phyloP scores from a whole-genome alignment of 225 moss, liverwort and hornwort species.

The Bryum argenteum region DNA sequence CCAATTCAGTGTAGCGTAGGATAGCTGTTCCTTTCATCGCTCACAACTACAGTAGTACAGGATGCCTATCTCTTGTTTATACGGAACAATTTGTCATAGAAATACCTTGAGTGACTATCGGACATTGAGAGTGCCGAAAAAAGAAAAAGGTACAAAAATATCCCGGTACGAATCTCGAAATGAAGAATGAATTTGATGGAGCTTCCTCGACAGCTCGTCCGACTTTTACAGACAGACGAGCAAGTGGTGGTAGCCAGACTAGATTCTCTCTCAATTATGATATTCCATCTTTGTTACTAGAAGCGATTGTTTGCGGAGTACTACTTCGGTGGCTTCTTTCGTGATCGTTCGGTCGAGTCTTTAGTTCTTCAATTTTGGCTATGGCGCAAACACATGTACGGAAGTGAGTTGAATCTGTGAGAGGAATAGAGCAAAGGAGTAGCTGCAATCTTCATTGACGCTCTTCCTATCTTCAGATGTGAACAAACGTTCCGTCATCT shows the following conservation, averaged over 20 bases:
- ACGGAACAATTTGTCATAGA: too few species aligned
- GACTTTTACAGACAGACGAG: background rate
- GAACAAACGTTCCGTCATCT: background rate
- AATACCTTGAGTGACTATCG: too few species aligned
- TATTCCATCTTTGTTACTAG: background rate
- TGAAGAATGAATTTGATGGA: background rate
- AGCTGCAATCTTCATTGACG: background rate
- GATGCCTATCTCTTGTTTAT: too few species aligned
- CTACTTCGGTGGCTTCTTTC: background rate
- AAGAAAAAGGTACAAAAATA: background rate
- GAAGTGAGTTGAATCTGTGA: background rate
- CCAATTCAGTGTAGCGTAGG: background rate
- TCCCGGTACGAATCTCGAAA: background rate
- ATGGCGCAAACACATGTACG: constrained; percentile 5
- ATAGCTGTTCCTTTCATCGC: too few species aligned
- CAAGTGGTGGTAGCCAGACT: background rate
- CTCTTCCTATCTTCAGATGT: background rate
- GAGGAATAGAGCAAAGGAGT: background rate
- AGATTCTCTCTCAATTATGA: background rate
- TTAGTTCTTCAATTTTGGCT: background rate
- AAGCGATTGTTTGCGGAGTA: constrained; percentile 5
- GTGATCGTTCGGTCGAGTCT: background rate
- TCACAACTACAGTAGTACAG: too few species aligned
- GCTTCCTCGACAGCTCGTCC: background rate
- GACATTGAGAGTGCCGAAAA: too few species aligned